Conservation (phyloP, 495 filamentous ascomycete genomes). For the Penicilliopsis zonata region DNA sequence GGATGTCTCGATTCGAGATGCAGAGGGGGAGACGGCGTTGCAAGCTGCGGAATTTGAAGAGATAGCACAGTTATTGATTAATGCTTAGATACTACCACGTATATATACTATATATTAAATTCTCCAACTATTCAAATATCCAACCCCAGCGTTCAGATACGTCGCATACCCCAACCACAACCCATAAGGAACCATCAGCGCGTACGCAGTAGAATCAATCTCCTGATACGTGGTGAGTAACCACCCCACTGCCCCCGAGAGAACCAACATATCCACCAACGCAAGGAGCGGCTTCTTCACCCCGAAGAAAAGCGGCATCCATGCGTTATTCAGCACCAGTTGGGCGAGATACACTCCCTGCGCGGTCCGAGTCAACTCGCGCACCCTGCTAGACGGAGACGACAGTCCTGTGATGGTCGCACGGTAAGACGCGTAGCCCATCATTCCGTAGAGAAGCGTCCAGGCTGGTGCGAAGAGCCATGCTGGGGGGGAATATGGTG, state of each 20-base stretch:
- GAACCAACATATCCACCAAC: too few relatives aligned
- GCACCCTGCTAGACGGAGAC: constrained; percentile 22
- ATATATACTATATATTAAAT: too few relatives aligned
- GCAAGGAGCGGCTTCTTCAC: too few relatives aligned
- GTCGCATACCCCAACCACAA: constrained; percentile 77
- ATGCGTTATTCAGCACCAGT: constrained; percentile 56
- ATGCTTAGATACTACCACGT: too few relatives aligned
- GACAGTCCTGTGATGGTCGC: constrained; percentile 42
- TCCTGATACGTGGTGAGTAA: constrained; percentile 62
- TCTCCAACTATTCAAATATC: constrained; percentile 71
- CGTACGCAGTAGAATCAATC: constrained; percentile 59
- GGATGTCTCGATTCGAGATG: too few relatives aligned
- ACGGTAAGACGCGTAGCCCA: constrained; percentile 81
- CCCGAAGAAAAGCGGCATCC: too few relatives aligned
- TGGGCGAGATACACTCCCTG: constrained; percentile 71
- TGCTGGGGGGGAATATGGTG: constrained; percentile 67
- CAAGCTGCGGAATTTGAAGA: too few relatives aligned
- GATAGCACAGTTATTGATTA: too few relatives aligned
- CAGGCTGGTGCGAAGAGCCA: constrained; percentile 75
- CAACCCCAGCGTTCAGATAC: constrained; percentile 60
- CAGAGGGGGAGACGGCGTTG: too few relatives aligned
- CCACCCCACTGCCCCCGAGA: constrained; percentile 57
- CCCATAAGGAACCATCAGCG: constrained; percentile 65
- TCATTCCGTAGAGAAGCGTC: constrained; percentile 75
- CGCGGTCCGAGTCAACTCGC: constrained; percentile 12